Conservation (phyloP, 164 flowering plant species). For the Hamamelis virginiana region DNA sequence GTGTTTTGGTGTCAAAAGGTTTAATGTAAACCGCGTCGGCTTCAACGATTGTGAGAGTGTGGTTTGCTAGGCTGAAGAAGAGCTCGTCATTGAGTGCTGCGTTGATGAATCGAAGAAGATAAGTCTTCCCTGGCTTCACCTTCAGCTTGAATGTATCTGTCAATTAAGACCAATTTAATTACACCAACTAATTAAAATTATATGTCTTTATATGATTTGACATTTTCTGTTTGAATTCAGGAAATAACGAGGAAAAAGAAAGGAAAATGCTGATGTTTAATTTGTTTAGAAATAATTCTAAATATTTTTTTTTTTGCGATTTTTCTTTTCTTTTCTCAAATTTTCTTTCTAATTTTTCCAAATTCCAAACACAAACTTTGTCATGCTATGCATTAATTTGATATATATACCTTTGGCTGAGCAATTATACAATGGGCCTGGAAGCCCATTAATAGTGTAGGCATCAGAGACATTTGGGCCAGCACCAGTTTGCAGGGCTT, state of each 20-base stretch:
- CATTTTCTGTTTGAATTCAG: no score
- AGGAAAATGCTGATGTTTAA: no score
- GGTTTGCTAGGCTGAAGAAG: slow-evolving; percentile 20
- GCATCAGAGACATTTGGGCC: slow-evolving; percentile 31
- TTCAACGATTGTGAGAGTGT: slow-evolving; percentile 17
- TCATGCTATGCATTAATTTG: no score
- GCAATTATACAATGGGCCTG: slow-evolving; percentile 28
- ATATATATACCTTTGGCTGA: slow-evolving; percentile 27
- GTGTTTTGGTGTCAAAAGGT: slow-evolving; percentile 12
- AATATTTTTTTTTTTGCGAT: no score
- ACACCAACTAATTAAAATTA: no score
- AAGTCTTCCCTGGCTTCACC: slow-evolving; percentile 6
- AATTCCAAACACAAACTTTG: no score
- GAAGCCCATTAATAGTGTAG: slow-evolving; percentile 31
- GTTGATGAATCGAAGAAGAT: slow-evolving; percentile 11
- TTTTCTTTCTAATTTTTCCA: no score
- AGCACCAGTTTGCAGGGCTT: slow-evolving; percentile 23
- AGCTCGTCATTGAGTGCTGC: slow-evolving; percentile 18
- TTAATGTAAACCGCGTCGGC: slow-evolving; percentile 22
- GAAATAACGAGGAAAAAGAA: no score
- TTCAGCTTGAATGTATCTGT: slow-evolving; percentile 14
- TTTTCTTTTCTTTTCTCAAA: no score
- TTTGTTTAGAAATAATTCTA: no score
- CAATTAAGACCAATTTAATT: not conserved
- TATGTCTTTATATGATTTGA: no score